Conservation (phyloP, 2,329 filamentous ascomycete species). For the Cladosporium austrohemisphaericum region DNA sequence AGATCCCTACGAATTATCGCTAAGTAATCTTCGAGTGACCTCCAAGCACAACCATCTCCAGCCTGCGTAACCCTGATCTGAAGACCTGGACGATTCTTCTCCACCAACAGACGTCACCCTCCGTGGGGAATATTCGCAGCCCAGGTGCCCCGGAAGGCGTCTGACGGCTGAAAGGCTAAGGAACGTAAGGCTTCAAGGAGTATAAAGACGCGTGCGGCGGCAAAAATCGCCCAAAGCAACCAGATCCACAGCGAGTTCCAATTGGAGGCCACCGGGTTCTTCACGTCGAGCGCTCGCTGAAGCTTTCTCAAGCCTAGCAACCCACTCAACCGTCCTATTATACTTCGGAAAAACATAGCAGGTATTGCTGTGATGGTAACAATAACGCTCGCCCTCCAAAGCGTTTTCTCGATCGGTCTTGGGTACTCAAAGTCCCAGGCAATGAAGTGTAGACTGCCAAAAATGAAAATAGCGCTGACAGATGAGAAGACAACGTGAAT, state of each 20-base stretch:
- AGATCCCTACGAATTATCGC: too few relatives aligned
- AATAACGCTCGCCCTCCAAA: neutral
- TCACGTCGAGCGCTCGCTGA: neutral
- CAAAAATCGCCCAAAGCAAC: too few relatives aligned
- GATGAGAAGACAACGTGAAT: neutral
- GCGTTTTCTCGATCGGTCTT: neutral
- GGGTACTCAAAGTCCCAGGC: neutral
- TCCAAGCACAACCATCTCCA: too few relatives aligned
- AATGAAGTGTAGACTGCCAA: neutral
- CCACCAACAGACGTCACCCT: too few relatives aligned
- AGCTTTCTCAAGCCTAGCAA: too few relatives aligned
- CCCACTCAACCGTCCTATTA: too few relatives aligned
- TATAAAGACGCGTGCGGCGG: neutral
- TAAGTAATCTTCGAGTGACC: too few relatives aligned
- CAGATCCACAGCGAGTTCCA: too few relatives aligned
- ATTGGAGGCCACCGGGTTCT: too few relatives aligned
- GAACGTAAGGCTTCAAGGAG: neutral
- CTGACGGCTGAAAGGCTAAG: neutral
- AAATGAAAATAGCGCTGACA: neutral
- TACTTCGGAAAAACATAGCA: too few relatives aligned
- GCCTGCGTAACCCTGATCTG: too few relatives aligned
- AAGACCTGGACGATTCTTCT: too few relatives aligned
- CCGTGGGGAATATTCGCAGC: neutral
- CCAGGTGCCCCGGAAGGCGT: neutral
- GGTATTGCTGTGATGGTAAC: neutral